Evolutionary conservation across 495 filamentous ascomycete genomes (phyloP).

Genomic region (Hapsidospora chrysogenum): DNA sequence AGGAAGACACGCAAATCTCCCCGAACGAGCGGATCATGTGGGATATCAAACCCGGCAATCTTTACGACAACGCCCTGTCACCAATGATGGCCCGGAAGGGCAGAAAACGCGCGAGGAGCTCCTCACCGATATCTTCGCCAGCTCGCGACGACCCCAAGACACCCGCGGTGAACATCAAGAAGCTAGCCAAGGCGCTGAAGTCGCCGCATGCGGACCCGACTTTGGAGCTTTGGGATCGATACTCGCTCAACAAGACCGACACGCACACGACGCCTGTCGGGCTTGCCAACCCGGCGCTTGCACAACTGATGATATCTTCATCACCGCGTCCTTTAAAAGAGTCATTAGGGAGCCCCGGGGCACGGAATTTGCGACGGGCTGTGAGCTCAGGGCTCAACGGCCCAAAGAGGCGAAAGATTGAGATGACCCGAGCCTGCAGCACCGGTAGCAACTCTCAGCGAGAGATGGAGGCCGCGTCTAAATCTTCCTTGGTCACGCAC

Average conservation of each 20-base stretch:
- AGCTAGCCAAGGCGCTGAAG: constrained; percentile 38
- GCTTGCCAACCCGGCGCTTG: constrained; percentile 30
- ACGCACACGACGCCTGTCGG: constrained; percentile 14
- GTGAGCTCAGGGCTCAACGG: constrained; percentile 59
- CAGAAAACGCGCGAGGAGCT: constrained; percentile 63
- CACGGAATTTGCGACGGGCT: constrained; percentile 42
- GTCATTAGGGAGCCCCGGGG: constrained; percentile 23
- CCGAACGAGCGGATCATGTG: constrained; percentile 25
- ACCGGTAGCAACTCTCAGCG: constrained; percentile 2
- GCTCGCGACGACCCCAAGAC: constrained; percentile 11
- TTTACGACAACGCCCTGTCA: constrained; percentile 24
- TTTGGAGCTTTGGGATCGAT: constrained; percentile 74
- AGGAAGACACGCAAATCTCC: constrained; percentile 24
- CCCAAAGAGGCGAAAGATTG: constrained; percentile 39
- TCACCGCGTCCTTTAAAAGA: constrained; percentile 45
- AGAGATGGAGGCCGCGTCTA: constrained; percentile 18
- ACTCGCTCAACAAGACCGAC: constrained; percentile 24
- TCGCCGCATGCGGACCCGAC: constrained; percentile 74
- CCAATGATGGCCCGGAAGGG: constrained; percentile 30
- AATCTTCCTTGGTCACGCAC: constrained; percentile 30
- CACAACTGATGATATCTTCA: constrained; percentile 48
- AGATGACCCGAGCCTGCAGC: constrained; percentile 6
- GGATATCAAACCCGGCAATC: constrained; percentile 16
- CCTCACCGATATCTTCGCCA: constrained; percentile 64
- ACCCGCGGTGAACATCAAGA: constrained; percentile 25